phyloP scores from a whole-genome alignment of 2,329 filamentous ascomycete genomes.

The Coniochaeta hoffmannii region DNA sequence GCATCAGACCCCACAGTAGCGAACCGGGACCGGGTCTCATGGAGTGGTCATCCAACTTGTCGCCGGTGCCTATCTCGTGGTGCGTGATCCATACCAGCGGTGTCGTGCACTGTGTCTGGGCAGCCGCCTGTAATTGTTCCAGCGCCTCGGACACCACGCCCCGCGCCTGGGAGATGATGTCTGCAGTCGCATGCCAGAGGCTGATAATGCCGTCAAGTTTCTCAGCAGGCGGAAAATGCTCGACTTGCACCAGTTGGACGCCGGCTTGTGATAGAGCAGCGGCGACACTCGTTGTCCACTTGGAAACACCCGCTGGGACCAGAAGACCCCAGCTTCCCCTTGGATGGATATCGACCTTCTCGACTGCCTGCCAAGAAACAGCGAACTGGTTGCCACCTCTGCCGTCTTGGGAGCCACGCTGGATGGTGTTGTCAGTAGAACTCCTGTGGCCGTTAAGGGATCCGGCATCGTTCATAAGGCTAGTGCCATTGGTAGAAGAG shows the following conservation, averaged over 20 bases:
- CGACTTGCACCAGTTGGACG: conserved; percentile 4
- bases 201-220: conserved; percentile 14
- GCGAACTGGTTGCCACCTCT: conserved; percentile 6
- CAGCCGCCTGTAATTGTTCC: conserved; percentile 16
- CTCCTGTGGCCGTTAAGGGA: no score
- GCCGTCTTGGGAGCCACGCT: no score
- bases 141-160: conserved; percentile 13
- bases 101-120: conserved; percentile 9
- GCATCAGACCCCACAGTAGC: conserved; percentile 20
- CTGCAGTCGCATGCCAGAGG: conserved; percentile 8
- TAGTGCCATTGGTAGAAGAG: no score
- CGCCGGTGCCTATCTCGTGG: conserved; percentile 14
- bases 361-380: conserved; percentile 12
- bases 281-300: conserved; percentile 1
- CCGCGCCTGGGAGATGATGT: conserved; percentile 12
- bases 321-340: conserved; percentile 13
- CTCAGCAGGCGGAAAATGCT: conserved; percentile 12
- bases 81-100: conserved; percentile 19
- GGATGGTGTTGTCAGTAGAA: no score
- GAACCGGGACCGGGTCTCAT: conserved; percentile 12
- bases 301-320: conserved; percentile 3
- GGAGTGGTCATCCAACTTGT: conserved; percentile 9
- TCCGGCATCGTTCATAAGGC: background rate
- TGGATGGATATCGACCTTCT: background rate
- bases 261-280: conserved; percentile 7